Base-by-base conservation (phyloP, 2,329 filamentous ascomycete species). In the Penicillium vulpinum region DNA sequence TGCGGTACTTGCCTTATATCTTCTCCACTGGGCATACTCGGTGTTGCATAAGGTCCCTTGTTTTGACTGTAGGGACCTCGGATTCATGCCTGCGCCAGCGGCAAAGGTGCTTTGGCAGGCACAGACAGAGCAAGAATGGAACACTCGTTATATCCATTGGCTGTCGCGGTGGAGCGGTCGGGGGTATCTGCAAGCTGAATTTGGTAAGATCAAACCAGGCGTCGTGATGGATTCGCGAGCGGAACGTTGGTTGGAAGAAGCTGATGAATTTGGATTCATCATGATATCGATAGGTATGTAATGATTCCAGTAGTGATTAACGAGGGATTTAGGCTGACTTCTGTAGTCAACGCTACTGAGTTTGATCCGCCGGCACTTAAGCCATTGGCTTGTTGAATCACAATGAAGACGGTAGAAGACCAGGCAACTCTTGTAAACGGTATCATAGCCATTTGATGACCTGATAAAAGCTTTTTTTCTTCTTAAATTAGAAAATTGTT, bases 221-320 rank as follows among this genome's bases (percentile, higher is more conserved):
- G 57, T 67, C 5, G 63, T 61, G 9, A 63, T 78, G 54, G 65
- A 73, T 55, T 24, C 59, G 3, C 64, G 74, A 39, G 65, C 70
- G 2, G 73, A 78, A 64, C 66, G 65, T 52, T 78, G 75, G 76
- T 55, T 78, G 7, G 76, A 77, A 59, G 76, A 79, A 47, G 68
- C 73, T 2, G 76, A 78, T 64, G 75, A 78, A 54, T 68, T 78
- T 51, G 75, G 75, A 0, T 63, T 77, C 6, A 56, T 78, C n/a
- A 71, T 77, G 51, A 69, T 76, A 57, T 67, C 68, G 44, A 72
- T 77, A 45, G 63, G 73, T 75, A 70, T 9, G 39, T 43, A 3
- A 7, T 21, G 2, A 43, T 28, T 18, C 18, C 2, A 38, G 1
- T n/a, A 1, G 4, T 40, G 5, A 10, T 4, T 11, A 5, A n/a